phyloP scores from a whole-genome alignment of 768 basidiomycete species.

The Lyophyllum semitale region DNA sequence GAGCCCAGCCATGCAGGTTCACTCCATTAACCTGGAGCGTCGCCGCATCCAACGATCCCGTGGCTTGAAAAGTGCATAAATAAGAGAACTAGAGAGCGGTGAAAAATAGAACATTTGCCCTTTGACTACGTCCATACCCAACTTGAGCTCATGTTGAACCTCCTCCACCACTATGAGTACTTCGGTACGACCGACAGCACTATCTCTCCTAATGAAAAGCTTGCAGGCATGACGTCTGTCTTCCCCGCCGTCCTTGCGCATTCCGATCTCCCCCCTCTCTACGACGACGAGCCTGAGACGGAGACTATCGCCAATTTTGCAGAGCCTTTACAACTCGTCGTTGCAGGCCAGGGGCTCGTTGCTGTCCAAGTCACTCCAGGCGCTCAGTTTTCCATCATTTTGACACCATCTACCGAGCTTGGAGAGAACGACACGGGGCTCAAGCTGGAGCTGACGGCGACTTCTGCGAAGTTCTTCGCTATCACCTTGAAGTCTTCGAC shows the following conservation, averaged over 20 bases:
- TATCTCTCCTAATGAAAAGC: background rate
- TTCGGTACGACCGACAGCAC: background rate
- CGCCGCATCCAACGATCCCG: background rate
- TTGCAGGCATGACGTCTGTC: background rate
- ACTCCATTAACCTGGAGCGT: too few species aligned
- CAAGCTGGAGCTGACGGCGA: background rate
- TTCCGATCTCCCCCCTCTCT: conserved; percentile 11
- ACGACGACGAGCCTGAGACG: background rate
- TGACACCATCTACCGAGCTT: background rate
- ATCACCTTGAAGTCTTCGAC: background rate
- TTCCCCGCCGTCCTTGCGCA: conserved; percentile 31
- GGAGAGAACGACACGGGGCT: background rate
- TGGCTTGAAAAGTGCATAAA: background rate
- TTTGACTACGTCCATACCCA: conserved; percentile 36
- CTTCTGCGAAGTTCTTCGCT: background rate
- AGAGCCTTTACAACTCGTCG: background rate
- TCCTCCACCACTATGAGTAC: background rate
- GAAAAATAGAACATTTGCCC: background rate
- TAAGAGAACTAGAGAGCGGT: background rate
- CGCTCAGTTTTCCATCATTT: conserved; percentile 1
- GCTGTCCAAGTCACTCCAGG: conserved; percentile 8
- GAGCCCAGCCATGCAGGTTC: too few species aligned
- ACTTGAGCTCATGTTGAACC: background rate
- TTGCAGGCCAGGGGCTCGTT: conserved; percentile 13
- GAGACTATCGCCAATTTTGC: background rate